A percentile compares a stretch with the other conserved stretches of the same genome.
These are phyloP conservation scores for Vitis hybrid DNA, from an alignment of 177 flowering plant species.

Conservation along the genomic window DNA sequence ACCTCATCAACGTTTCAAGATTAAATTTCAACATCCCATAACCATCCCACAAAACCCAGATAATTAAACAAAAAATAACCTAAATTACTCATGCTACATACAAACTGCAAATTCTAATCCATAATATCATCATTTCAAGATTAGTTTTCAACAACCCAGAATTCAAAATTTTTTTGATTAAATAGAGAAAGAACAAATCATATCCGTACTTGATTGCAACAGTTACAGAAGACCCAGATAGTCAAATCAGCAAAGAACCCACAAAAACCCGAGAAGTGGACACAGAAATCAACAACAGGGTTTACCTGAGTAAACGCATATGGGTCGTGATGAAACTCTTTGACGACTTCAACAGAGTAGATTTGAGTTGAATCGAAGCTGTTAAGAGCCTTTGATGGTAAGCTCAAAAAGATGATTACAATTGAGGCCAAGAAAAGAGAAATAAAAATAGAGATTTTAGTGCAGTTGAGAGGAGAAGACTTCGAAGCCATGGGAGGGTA, in stretches of 20 bases:
- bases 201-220: not conserved
- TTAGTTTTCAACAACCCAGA: too few relatives aligned
- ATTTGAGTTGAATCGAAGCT: conserved; percentile 15
- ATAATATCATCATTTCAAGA: too few relatives aligned
- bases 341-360: conserved; percentile 52
- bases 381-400: conserved; percentile 21
- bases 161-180: too few relatives aligned
- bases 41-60: too few relatives aligned
- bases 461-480: conserved; percentile 13
- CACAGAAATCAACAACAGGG: not conserved
- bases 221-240: not conserved
- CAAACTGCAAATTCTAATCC: too few relatives aligned
- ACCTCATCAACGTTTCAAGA: too few relatives aligned
- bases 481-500: conserved; percentile 27
- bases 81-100: too few relatives aligned
- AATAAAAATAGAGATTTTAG: conserved; percentile 13
- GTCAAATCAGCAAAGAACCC: not conserved
- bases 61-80: too few relatives aligned
- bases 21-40: too few relatives aligned
- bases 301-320: conserved; percentile 81
- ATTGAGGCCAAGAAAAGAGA: conserved; percentile 8
- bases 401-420: conserved; percentile 18
- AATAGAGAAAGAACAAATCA: not conserved
- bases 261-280: not conserved
- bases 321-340: conserved; percentile 81